phyloP scores from a whole-genome alignment of 78 protist species.

The Pigoraptor vietnamica region DNA sequence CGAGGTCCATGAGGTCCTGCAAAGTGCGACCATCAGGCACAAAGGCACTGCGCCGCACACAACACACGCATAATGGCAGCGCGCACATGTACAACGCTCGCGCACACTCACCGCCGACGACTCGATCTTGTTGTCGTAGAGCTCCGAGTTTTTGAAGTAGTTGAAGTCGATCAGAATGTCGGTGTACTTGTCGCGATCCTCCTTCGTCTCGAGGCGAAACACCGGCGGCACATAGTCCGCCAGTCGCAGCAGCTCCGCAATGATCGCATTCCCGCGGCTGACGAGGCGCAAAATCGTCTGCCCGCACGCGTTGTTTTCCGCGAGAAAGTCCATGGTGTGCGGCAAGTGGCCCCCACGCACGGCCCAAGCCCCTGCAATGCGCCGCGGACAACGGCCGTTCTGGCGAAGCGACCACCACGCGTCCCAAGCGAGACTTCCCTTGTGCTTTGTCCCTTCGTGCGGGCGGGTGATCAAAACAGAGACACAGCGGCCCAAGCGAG shows the following conservation, averaged over 20 bases:
- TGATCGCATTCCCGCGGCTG: slow-evolving; percentile 40
- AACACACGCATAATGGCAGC: too few relatives aligned
- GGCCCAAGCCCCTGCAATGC: not conserved
- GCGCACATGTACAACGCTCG: too few relatives aligned
- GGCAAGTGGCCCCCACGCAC: not conserved
- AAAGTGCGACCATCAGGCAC: not conserved
- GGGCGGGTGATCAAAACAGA: too few relatives aligned
- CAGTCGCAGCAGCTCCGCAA: slow-evolving; percentile 58
- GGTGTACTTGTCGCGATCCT: not conserved
- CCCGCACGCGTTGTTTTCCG: not conserved
- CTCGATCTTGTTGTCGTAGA: slow-evolving; percentile 17
- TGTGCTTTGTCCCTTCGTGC: too few relatives aligned
- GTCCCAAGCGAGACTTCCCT: too few relatives aligned
- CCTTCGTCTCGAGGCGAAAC: not conserved
- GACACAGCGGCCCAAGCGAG: too few relatives aligned
- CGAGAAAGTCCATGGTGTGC: not conserved
- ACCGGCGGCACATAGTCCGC: slow-evolving; percentile 32
- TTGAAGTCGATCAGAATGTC: slow-evolving; percentile 36
- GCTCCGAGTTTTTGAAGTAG: slow-evolving; percentile 20
- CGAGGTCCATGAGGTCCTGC: slow-evolving; percentile 50
- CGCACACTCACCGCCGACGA: not conserved
- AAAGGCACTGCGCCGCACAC: not conserved
- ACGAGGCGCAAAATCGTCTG: slow-evolving; percentile 14
- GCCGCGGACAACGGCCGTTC: not conserved
- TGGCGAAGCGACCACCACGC: too few relatives aligned